phyloP scores from a whole-genome alignment of 768 basidiomycete genomes.

The Chiua virens region DNA sequence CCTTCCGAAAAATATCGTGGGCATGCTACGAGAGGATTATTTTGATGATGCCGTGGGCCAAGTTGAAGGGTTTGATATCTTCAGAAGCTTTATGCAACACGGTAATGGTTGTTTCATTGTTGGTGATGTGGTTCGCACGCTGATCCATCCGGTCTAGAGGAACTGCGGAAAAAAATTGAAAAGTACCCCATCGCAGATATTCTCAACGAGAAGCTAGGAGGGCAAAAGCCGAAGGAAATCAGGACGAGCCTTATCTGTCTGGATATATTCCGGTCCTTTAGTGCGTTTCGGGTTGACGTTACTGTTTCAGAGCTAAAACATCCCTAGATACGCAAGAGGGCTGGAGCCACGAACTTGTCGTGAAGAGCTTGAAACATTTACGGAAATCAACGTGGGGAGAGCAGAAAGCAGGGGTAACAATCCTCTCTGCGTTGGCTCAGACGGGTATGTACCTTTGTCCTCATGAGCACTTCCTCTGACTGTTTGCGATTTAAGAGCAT shows the following conservation, averaged over 20 bases:
- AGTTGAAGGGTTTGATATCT: slow-evolving; percentile 25
- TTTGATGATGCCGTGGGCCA: slow-evolving; percentile 24
- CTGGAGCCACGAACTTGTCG: background rate
- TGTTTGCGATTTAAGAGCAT: background rate
- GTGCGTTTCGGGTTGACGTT: background rate
- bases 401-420: slow-evolving; percentile 5
- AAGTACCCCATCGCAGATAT: slow-evolving; percentile 11
- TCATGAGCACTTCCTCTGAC: background rate
- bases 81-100: slow-evolving; percentile 16
- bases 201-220: slow-evolving; percentile 12
- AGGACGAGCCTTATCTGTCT: slow-evolving; percentile 21
- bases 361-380: background rate
- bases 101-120: slow-evolving; percentile 5
- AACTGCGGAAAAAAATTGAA: slow-evolving; percentile 11
- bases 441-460: background rate
- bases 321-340: background rate
- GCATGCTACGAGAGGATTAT: slow-evolving; percentile 20
- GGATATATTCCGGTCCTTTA: slow-evolving; percentile 17
- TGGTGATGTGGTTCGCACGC: background rate
- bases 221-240: slow-evolving; percentile 10
- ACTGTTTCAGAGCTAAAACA: background rate
- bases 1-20: slow-evolving; percentile 16
- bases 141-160: slow-evolving; percentile 8
- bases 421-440: slow-evolving; percentile 6
- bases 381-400: background rate